Base-by-base conservation (phyloP, 1,139 yeast species). In the Zygosaccharomyces sapae region DNA sequence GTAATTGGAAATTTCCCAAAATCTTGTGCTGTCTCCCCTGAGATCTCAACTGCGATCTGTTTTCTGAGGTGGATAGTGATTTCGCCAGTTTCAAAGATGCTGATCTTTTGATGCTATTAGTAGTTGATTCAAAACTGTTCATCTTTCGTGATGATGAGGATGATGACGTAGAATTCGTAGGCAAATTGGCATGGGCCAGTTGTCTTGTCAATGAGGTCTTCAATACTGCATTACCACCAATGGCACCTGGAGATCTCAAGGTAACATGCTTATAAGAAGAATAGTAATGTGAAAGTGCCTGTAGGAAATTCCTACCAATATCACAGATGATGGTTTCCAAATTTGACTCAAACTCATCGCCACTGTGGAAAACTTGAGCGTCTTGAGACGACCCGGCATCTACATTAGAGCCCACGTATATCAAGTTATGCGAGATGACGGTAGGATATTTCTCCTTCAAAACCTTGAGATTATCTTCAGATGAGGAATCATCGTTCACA, bases 21-120 rank as follows among this genome's bases (percentile, higher is more conserved):
- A 86, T 73, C 58, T 92, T 92, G 9, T 78, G 64, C 56, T 85
- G 86, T 47, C 98, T 73, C 1, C 96, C 97, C 43, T 71, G 75
- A 29, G 78, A 74, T 43, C 83, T 69, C 57, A 79, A 63, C 61
- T 77, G 70, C 55, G 84, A 59, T 68, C 83, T 67, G 66, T 81
- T 70, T 66, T 77, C 58, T 55, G 75, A 52, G 3, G 65, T 55
- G 3, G 70, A 45, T 9, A 66, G 47, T 2, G 67, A 58, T 41
- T 61, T 66, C 3, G 62, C 55, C 18, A 68, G 48, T 44, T 61
- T 63, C 22, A 61, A 35, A 7, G 65, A 56, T 6, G 65, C 56
- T 8, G 65, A 55, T 38, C 63, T 50, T 40, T 57, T 61, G 16
- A 58, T 41, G 34, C 51, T 56, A 36, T 46, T 53, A 25, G 55